Base-by-base conservation (phyloP, 2,329 filamentous ascomycete species). In the Onygenales sp. region DNA sequence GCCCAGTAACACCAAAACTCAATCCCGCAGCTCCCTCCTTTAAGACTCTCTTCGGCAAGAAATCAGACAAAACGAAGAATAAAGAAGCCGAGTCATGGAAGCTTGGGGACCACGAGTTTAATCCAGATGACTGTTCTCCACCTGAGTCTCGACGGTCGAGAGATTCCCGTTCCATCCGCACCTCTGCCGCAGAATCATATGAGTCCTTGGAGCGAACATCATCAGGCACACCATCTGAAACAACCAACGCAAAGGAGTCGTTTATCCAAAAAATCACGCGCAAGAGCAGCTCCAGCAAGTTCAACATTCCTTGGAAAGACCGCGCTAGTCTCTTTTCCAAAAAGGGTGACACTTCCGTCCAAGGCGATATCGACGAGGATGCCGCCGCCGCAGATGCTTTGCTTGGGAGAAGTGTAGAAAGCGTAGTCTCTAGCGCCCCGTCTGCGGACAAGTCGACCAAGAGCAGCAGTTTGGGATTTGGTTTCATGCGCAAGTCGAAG, bases 1-100 rank as follows among this genome's bases (percentile, higher is more conserved):
- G 83, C 68, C 72, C 71, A 51, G 64, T 75, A 42, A 74, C 84
- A 70, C 62, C 82, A 46, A 78, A 79, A 61, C 78, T 97, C 32
- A 97, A 98, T 63, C 93, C 93, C 7, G 82, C 88, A 6, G 93
- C 92, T 0, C 91, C 91, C 7, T 88, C 86, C 0, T 97, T 97
- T 66, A 92, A 86, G 70, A 84, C 79, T 8, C 79, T 84, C 39
- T 81, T 93, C 55, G 81, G 83, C 61, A 71, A 69, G 60, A 73
- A 69, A 50, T 71, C 72, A 39, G 72, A 75, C 36, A 69, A 66
- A 54, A 60, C 57, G 11, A 69, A 67, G 42, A 61, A 63, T 31
- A 57, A 57, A 51, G 58, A 60, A 73, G 44, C 54, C 32, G 51
- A 63, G 53, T 41, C 48, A 56, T 59, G 57, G 35, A 62, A 55